Conservation (phyloP, 1,139 yeast species). For the Hansenula lynferdii region DNA sequence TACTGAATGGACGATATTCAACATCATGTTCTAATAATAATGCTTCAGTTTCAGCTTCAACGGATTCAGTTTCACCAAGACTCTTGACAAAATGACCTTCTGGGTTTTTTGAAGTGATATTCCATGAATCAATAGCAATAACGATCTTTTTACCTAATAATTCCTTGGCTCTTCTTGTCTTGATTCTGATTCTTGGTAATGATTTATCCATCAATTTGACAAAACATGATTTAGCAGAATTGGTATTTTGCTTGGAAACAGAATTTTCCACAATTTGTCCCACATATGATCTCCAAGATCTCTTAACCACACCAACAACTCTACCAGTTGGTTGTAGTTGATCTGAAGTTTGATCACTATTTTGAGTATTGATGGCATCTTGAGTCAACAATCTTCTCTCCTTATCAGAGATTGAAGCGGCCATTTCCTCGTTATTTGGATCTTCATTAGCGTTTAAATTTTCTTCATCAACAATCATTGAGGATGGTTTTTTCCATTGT, state of each 20-base stretch:
- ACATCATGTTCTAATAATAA: conserved; percentile 91
- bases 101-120: conserved; percentile 76
- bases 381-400: conserved; percentile 62
- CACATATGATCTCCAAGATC: conserved; percentile 96
- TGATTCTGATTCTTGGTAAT: conserved; percentile 80
- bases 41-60: conserved; percentile 96
- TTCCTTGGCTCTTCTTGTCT: conserved; percentile 81
- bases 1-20: conserved; percentile 93
- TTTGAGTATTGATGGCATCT: conserved; percentile 65
- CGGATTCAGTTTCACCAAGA: conserved; percentile 86
- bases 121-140: conserved; percentile 92
- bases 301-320: conserved; percentile 80
- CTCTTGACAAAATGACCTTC: conserved; percentile 92
- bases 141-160: conserved; percentile 86
- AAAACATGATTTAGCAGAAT: conserved; percentile 71
- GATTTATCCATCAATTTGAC: conserved; percentile 87
- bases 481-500: conserved; percentile 86
- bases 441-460: conserved; percentile 40
- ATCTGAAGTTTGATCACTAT: conserved; percentile 32
- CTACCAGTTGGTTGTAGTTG: conserved; percentile 85
- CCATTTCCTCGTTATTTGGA: conserved; percentile 30
- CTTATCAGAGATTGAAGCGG: conserved; percentile 11
- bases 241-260: conserved; percentile 44
- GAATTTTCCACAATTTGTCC: conserved; percentile 89
- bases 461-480: conserved; percentile 66